Evolutionary conservation across 2,329 filamentous ascomycete genomes (phyloP).

Genomic region (Ascocoryne sarcoides): DNA sequence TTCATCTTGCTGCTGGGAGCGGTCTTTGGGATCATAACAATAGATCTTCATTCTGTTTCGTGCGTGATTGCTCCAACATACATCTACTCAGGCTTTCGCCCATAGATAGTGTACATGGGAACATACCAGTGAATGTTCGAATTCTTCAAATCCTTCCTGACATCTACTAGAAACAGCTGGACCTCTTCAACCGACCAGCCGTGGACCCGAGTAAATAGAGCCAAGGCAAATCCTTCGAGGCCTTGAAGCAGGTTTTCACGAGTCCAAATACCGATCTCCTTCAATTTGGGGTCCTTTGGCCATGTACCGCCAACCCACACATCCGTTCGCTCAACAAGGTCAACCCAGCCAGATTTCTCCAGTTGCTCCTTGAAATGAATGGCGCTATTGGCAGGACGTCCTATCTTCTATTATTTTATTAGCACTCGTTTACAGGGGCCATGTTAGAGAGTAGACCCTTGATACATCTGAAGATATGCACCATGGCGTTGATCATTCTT

Average conservation of each 20-base stretch:
- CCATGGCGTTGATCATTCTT: too few species aligned
- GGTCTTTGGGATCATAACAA: too few species aligned
- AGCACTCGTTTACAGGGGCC: too few species aligned
- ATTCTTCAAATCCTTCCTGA: not conserved
- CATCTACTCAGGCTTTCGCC: too few species aligned
- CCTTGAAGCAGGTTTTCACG: conserved; percentile 8
- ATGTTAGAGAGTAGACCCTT: too few species aligned
- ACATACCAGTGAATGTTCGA: not conserved
- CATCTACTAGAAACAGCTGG: conserved; percentile 11
- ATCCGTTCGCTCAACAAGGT: conserved; percentile 33
- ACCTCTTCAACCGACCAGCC: conserved; percentile 13
- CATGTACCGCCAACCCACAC: conserved; percentile 35
- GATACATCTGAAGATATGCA: too few species aligned
- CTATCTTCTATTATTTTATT: too few species aligned
- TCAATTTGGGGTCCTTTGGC: conserved; percentile 1
- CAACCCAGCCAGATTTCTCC: conserved; percentile 12
- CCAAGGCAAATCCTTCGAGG: conserved; percentile 9
- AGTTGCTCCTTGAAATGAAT: not conserved
- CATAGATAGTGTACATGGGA: too few species aligned
- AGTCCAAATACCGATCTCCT: conserved; percentile 9
- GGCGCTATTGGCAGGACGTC: not conserved
- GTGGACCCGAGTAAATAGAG: conserved; percentile 14
- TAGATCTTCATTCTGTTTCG: too few species aligned
- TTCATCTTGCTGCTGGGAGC: too few species aligned
- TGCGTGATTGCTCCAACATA: too few species aligned